phyloP scores from a whole-genome alignment of 2,329 filamentous ascomycete species.

The Dendryphion nanum region DNA sequence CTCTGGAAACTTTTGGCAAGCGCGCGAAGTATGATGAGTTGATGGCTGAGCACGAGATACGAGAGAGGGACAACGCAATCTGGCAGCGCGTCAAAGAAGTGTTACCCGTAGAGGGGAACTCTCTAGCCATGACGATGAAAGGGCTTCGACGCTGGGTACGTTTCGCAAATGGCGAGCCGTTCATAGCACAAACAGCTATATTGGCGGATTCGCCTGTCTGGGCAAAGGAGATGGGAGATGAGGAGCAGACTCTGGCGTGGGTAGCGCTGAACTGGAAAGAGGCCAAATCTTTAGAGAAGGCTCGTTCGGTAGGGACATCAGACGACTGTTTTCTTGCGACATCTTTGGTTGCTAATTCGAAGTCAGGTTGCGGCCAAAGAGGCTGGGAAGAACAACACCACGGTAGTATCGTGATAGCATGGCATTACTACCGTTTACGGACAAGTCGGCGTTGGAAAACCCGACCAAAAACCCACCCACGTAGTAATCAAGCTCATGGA shows the following conservation, averaged over 20 bases:
- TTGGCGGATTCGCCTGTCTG: slow-evolving; percentile 19
- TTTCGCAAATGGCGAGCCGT: slow-evolving; percentile 21
- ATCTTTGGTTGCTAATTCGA: no score
- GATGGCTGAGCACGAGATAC: slow-evolving; percentile 37
- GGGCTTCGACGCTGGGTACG: slow-evolving; percentile 36
- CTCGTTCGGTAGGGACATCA: slow-evolving; percentile 11
- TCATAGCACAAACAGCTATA: slow-evolving; percentile 13
- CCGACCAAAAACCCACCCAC: no score
- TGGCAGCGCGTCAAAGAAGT: slow-evolving; percentile 46
- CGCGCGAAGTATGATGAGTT: slow-evolving; percentile 46
- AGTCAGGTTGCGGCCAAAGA: no score
- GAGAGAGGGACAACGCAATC: slow-evolving; percentile 40
- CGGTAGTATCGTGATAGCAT: no score
- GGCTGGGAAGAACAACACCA: no score
- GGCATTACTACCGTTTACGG: no score
- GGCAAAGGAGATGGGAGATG: slow-evolving; percentile 14
- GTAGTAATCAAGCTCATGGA: no score
- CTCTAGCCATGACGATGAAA: slow-evolving; percentile 21
- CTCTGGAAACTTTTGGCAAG: slow-evolving; percentile 53
- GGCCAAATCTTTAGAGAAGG: slow-evolving; percentile 30
- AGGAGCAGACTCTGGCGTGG: slow-evolving; percentile 24
- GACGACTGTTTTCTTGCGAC: no score
- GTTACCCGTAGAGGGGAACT: slow-evolving; percentile 24
- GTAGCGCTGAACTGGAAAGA: slow-evolving; percentile 29
- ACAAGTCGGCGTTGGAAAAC: no score